Evolutionary conservation across 768 basidiomycete genomes (phyloP), one percentile per base, ranked within the genome.

Genomic region (Auriscalpium vulgare): DNA sequence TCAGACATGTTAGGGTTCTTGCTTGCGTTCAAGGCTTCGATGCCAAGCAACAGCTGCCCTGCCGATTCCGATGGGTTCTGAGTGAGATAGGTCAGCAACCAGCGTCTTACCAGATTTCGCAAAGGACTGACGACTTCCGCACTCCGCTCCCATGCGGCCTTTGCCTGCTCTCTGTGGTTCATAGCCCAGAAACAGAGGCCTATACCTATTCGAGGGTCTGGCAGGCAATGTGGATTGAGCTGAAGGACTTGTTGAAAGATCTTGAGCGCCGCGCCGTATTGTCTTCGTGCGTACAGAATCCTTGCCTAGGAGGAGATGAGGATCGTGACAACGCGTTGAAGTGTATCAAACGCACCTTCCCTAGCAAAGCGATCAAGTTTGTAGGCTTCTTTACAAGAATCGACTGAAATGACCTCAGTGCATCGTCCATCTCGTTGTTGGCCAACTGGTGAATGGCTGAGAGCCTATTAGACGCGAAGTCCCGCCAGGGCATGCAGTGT

Each of bases 151-250:
- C 97, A 99, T 0, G 95, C 95, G 21, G 80, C 80, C 61, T 83
- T 85, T 0, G 95, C 97, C 62, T 85, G 87, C 2, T 78, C 76
- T 58, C 85, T 87, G 62, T 95, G 82, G 56, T 88, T 88, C 72
- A 97, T 75, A 4, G 88, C 83, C 92, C 91, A 98, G 19, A 93
- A 75, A 69, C 95, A 97, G 5, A 99, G 73, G 9, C 97, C 97
- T 43, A 98, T 91, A 16, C 97, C 97, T 56, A 98, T 88, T 8
- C 97, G 83, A 37, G 97, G 95, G 69, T 99, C 95, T 0, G 95
- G 97, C 23, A 78, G 73, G 70, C 90, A 93, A 16, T 78, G 71
- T 0, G 95, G 94, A 54, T 83, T 84, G 44, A 88, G 78, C 35
- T 79, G 75, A 10, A 98, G 76, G 9, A 95, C 86, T 49, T 84